These are phyloP conservation scores for Centaurea solstitialis DNA, from an alignment of 129 eudicot species.

Conservation along the genomic window DNA sequence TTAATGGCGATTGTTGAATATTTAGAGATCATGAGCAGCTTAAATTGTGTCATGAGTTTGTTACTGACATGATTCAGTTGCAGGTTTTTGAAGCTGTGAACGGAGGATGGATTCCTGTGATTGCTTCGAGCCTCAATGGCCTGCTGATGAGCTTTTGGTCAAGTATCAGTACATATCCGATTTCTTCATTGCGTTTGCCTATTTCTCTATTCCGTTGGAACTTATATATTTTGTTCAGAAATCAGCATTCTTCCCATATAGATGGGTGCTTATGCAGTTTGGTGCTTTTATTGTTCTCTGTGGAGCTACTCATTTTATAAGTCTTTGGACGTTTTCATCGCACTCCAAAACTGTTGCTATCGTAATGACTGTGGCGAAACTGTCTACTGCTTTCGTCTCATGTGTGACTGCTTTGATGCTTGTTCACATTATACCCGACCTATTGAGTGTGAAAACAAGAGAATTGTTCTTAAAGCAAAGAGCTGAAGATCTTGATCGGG, in stretches of 20 bases:
- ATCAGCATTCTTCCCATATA: constrained; percentile 63
- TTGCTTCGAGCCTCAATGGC: constrained; percentile 62
- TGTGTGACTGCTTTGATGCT: constrained; percentile 68
- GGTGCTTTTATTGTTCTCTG: constrained; percentile 67
- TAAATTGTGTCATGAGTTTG: background rate
- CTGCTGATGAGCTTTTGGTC: constrained; percentile 54
- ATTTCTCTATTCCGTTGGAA: constrained; percentile 67
- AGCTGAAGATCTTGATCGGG: constrained; percentile 68
- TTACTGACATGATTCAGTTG: constrained; percentile 15
- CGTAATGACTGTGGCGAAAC: constrained; percentile 58
- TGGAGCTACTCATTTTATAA: constrained; percentile 66
- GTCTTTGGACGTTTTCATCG: constrained; percentile 50
- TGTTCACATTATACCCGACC: constrained; percentile 57
- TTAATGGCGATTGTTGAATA: background rate
- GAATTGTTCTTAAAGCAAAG: constrained; percentile 46
- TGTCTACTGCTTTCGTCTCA: constrained; percentile 57
- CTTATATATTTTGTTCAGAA: constrained; percentile 68
- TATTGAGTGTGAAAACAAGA: constrained; percentile 60
- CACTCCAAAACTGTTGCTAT: constrained; percentile 64
- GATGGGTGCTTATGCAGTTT: constrained; percentile 73
- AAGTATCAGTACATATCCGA: constrained; percentile 66
- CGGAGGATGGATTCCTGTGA: constrained; percentile 58
- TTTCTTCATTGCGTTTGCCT: constrained; percentile 62
- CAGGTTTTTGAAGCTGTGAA: constrained; percentile 34
- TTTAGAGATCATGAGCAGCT: constrained; percentile 4